Base-by-base conservation (phyloP, 768 basidiomycete genomes). In the Boletus subcaerulescens region DNA sequence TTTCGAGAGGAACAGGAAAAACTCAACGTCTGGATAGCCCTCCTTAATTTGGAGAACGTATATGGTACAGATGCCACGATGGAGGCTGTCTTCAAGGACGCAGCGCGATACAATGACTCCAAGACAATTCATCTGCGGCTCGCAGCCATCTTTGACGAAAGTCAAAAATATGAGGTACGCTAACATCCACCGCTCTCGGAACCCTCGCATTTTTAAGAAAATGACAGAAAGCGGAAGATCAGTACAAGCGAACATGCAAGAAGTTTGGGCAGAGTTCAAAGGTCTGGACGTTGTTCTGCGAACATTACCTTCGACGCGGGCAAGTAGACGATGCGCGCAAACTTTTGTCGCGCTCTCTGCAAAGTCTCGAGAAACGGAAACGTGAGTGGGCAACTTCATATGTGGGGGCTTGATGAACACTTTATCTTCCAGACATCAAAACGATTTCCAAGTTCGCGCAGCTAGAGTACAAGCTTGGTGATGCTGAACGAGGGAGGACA, bases 1-100 rank as follows among this genome's bases (percentile, higher is more conserved):
- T 98, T 96, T 77, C 83, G 96, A 41, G 97, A 99, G 72, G 97
- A 99, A 71, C 86, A 86, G 60, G 97, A 99, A 72, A 92, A 89
- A 68, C 72, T 98, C 58, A 99, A 99, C 65, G 86, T 99, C 40
- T 99, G 97, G 97, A 91, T 96, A 67, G 97, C 96, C 10, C 73
- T 96, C 45, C 80, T 99, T 58, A 99, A 99, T 65, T 67, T 99
- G 64, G 97, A 99, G 75, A 94, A 94, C 61, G 76, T 86, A 14
- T 98, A 95, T 66, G 97, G 97, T 2, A 90, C 87, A 9, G 87
- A 89, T 31, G 84, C 92, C 64, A 81, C 80, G 1, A 70, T 93
- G 35, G 93, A 95, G 46, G 67, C 73, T n/a, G 77, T 83, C 3
- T 97, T 98, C 80, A 93, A 87, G 67, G 91, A 98, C 63, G 97